Evolutionary conservation across 2,329 filamentous ascomycete species (phyloP), one percentile per base, ranked within the genome.

Genomic region (Diplodia sapinea): DNA sequence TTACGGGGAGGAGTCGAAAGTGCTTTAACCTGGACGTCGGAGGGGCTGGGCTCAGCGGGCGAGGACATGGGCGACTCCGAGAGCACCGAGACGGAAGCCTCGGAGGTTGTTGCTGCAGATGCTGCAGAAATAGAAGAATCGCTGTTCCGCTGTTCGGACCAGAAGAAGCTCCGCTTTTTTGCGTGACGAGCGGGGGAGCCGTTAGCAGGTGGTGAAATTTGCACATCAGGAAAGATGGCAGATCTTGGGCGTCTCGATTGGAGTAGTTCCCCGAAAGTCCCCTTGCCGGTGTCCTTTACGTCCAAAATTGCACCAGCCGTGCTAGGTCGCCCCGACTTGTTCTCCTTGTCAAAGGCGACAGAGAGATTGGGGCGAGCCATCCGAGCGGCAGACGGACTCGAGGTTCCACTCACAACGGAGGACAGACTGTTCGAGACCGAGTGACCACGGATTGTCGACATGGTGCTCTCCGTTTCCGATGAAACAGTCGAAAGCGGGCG

Each of bases 401-500:
- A 77, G 12, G 83, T 84, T 13, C 84, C 85, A 62, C 91, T 92
- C 4, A 91, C 82, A 51, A 94, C 83, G 0, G 92, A 96, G 4
- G 91, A 93, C 56, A 95, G 88, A 77, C 91, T 96, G 68, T 90
- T 91, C 31, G 91, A 91, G 40, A 92, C 84, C 1, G 89, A 92
- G 76, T 94, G 92, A 5, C 88, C 87, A 50, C 88, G 86, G 20
- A 89, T 85, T 0, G 91, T 93, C 1, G 84, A 84, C 65, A 88
- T 81, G 2, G 91, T 95, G 74, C 89, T 93, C 55, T 92, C 90
- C 0, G 92, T 93, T 76, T 95, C 93, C 23, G 89, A 94, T 1
- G 93, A 96, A 15, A 96, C 88, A 23, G 94, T 83, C 1, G 94
- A 97, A 20, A 96, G 80, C 0, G 94, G 93, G 12, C 92, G 87